phyloP scores from a whole-genome alignment of 331 rosid species.

The Quercus lobata region DNA sequence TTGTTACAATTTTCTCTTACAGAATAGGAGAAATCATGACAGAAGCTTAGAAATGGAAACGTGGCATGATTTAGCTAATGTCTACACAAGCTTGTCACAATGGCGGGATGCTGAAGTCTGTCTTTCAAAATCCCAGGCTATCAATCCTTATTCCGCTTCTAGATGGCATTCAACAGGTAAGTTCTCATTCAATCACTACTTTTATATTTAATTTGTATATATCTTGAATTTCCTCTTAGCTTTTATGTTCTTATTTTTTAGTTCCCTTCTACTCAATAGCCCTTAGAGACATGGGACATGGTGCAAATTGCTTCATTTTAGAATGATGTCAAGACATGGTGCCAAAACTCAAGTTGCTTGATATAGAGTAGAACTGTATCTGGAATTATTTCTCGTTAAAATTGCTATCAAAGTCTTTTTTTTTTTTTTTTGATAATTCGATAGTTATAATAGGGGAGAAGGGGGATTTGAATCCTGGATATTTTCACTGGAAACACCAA shows the following conservation, averaged over 20 bases:
- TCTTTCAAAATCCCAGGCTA: conserved; percentile 67
- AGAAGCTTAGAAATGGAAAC: conserved; percentile 83
- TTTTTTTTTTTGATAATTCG: background rate
- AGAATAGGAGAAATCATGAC: conserved; percentile 48
- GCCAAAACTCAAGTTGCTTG: no score
- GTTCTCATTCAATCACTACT: background rate
- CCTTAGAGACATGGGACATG: background rate
- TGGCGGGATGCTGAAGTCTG: conserved; percentile 92
- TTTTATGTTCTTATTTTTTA: background rate
- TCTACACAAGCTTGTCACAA: conserved; percentile 61
- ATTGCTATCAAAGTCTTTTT: background rate
- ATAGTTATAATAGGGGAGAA: no score
- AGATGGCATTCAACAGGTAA: conserved; percentile 82
- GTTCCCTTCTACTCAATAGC: background rate
- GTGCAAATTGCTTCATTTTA: no score
- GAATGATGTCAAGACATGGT: no score
- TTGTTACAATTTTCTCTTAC: conserved; percentile 19
- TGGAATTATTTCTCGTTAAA: no score
- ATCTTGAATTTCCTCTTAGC: background rate
- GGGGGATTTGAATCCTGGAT: no score
- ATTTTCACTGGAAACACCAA: no score
- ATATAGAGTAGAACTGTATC: no score
- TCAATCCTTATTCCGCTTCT: conserved; percentile 88
- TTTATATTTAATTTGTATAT: background rate
- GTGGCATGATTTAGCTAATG: conserved; percentile 82